phyloP scores from a whole-genome alignment of 179 eudicot genomes.

The Camellia oleifera region DNA sequence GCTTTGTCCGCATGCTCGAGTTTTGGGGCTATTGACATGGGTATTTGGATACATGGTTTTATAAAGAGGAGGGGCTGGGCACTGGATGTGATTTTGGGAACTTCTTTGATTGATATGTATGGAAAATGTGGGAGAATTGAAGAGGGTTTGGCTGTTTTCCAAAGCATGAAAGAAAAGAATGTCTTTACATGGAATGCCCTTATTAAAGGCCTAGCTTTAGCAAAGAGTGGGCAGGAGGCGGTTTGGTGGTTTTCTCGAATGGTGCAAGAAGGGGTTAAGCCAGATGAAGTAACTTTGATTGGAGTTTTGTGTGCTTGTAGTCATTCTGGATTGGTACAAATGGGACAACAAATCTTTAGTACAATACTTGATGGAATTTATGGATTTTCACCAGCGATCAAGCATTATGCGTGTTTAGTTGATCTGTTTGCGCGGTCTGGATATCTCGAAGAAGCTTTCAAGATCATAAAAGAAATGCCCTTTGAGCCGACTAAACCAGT shows the following conservation, averaged over 20 bases:
- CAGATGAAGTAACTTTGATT: slow-evolving; percentile 44
- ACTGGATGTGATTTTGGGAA: slow-evolving; percentile 42
- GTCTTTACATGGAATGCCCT: slow-evolving; percentile 47
- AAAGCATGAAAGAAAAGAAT: slow-evolving; percentile 37
- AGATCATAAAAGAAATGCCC: slow-evolving; percentile 29
- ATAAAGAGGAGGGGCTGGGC: slow-evolving; percentile 39
- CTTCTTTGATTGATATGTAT: slow-evolving; percentile 51
- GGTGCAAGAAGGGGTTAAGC: slow-evolving; percentile 33
- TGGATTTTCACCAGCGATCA: slow-evolving; percentile 32
- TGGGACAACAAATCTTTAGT: slow-evolving; percentile 33
- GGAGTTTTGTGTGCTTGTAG: slow-evolving; percentile 48
- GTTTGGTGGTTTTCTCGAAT: slow-evolving; percentile 36
- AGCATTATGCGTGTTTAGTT: slow-evolving; percentile 47
- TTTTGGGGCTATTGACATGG: slow-evolving; percentile 42
- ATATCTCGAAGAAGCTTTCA: slow-evolving; percentile 37
- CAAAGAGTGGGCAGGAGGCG: slow-evolving; percentile 36
- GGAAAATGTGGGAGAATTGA: slow-evolving; percentile 45
- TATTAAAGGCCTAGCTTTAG: slow-evolving; percentile 38
- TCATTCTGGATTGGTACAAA: slow-evolving; percentile 35
- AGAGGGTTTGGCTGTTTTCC: slow-evolving; percentile 33
- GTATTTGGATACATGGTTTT: slow-evolving; percentile 41
- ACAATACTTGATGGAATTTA: slow-evolving; percentile 30
- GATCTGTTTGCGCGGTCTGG: slow-evolving; percentile 48
- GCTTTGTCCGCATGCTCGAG: slow-evolving; percentile 46
- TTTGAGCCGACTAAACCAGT: slow-evolving; percentile 35